Base-by-base conservation (phyloP, 2,329 filamentous ascomycete genomes). In the Ophiostoma himal-ulmi region DNA sequence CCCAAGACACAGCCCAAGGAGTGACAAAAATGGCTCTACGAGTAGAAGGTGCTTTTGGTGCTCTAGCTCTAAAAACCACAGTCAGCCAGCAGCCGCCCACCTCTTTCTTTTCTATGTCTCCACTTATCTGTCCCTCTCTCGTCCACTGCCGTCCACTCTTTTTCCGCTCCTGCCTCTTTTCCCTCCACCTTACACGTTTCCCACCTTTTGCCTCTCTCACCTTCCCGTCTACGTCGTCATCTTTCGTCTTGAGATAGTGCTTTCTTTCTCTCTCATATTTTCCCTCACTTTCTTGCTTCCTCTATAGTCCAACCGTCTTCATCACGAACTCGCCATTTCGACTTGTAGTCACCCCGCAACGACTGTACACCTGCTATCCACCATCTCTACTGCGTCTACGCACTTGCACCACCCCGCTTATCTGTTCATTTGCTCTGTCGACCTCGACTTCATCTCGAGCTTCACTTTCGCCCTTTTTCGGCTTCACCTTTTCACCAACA, bases 121-220 rank as follows among this genome's bases (percentile, higher is more conserved):
- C 34, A 52, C 67, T 22, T 66, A 37, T 66, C 39, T 52, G 37
- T 68, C 65, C 54, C 48, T 60, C 52, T 67, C 65, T 66, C 69
- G 52, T 37, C 62, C 68, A 44, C 37, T 62, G 62, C 26, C 22
- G 34, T 64, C 60, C 60, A 64, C 69, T 66, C 62, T 69, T 54
- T 26, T 66, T 66, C 36, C 67, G n/a, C 60, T 64, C 26, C 41
- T 57, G 67, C 44, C 67, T 57, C 22, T 68, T 37, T 68, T 60
- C 41, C 48, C 44, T 52, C 66, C 66, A 30, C 37, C 65, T 67
- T 39, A 36, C n/a, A 57, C 44, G 48, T 41, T 41, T 69, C 34
- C 68, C 37, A 60, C 54, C 54, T 44, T 54, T 6, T 68, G 30
- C 48, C 44, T 52, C 41, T 17, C n/a, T 20, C 67, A 36, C 41